Evolutionary conservation across 2,329 filamentous ascomycete species (phyloP).

Genomic region (Periconia sp.): DNA sequence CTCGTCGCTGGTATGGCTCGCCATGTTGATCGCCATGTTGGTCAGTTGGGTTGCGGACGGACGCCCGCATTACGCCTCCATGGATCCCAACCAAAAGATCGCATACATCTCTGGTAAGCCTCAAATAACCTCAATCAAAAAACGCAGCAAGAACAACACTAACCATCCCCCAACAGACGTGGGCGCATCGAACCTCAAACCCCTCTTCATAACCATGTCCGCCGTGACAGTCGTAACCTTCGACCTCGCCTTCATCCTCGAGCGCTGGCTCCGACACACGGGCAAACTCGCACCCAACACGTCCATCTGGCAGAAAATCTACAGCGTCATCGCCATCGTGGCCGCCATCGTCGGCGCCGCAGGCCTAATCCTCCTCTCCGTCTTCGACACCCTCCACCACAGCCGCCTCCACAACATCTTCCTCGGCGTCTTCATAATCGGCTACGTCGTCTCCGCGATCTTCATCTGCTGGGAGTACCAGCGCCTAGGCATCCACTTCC

Average conservation of each 20-base stretch:
- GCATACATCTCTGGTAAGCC: conserved; percentile 69
- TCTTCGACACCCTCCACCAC: conserved; percentile 81
- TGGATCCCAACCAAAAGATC: conserved; percentile 61
- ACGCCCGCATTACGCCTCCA: conserved; percentile 61
- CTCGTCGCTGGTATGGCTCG: conserved; percentile 55
- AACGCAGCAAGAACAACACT: conserved; percentile 2
- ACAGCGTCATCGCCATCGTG: conserved; percentile 63
- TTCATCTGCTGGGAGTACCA: conserved; percentile 92
- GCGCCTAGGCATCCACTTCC: conserved; percentile 77
- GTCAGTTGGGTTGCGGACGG: conserved; percentile 68
- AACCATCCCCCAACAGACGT: conserved; percentile 49
- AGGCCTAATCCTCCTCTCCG: conserved; percentile 78
- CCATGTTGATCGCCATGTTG: conserved; percentile 69
- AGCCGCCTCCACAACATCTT: conserved; percentile 71
- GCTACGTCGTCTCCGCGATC: conserved; percentile 82
- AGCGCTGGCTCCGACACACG: conserved; percentile 81
- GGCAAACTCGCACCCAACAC: conserved; percentile 78
- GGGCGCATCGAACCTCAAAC: conserved; percentile 66
- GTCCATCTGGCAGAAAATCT: conserved; percentile 62
- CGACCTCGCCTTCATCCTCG: conserved; percentile 75
- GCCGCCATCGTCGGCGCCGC: conserved; percentile 74
- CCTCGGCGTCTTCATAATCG: conserved; percentile 78
- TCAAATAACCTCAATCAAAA: no score
- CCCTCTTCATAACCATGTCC: conserved; percentile 75
- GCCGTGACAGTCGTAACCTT: conserved; percentile 75